A percentile compares a stretch with the other conserved stretches of the same genome.
Conservation (phyloP, 805 yeast species). For the Saturnispora kantuleensis region DNA sequence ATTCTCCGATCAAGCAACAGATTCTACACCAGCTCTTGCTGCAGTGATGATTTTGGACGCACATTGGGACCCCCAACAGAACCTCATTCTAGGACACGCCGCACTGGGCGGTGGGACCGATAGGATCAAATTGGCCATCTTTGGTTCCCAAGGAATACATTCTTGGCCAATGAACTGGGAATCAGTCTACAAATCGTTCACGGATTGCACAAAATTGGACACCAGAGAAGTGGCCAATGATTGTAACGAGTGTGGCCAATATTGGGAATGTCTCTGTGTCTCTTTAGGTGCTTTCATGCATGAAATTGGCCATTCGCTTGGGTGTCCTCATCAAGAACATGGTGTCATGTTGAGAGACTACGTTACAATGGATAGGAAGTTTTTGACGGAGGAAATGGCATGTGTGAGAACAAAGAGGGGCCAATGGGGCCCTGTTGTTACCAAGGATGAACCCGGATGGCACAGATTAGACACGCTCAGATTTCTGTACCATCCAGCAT, state of each 20-base stretch:
- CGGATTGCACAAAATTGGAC: constrained; percentile 60
- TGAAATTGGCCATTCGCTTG: constrained; percentile 85
- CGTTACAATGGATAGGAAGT: constrained; percentile 68
- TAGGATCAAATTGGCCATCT: constrained; percentile 68
- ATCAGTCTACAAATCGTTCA: constrained; percentile 53
- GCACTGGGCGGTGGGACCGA: constrained; percentile 87
- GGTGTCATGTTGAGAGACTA: constrained; percentile 92
- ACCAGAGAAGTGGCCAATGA: constrained; percentile 82
- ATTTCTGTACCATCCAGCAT: constrained; percentile 73
- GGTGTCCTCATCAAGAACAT: constrained; percentile 83
- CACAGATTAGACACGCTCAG: constrained; percentile 70
- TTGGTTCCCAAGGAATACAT: constrained; percentile 87
- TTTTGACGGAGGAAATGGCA: constrained; percentile 57
- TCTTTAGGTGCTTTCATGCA: constrained; percentile 93
- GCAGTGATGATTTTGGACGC: constrained; percentile 82
- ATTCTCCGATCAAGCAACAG: constrained; percentile 28
- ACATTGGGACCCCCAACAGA: constrained; percentile 58
- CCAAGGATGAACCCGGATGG: constrained; percentile 76
- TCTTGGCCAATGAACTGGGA: constrained; percentile 88
- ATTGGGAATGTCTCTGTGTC: constrained; percentile 83
- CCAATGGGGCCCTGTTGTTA: constrained; percentile 41
- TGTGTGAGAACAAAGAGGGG: constrained; percentile 42
- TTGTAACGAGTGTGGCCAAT: constrained; percentile 68
- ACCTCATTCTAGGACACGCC: constrained; percentile 74
- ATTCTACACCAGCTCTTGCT: constrained; percentile 52